Evolutionary conservation across 2,329 filamentous ascomycete species (phyloP), one percentile per base, ranked within the genome.

Genomic region (Trichothecium roseum): DNA sequence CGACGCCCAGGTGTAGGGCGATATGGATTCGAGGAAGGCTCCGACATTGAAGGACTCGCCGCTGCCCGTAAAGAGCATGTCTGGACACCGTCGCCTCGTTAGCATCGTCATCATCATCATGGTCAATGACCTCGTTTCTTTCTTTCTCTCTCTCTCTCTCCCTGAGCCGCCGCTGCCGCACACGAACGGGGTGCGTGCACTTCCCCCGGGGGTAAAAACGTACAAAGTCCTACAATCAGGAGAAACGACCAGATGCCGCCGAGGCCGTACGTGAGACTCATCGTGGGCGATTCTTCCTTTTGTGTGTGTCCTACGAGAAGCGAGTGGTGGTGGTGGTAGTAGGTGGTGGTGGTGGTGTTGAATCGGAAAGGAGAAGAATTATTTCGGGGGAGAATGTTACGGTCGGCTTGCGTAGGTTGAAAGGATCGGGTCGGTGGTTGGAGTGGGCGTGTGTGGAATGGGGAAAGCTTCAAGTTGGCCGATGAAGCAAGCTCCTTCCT

Each of bases 21-120:
- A 96, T 50, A 96, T 77, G 43, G 82, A 81, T 64, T 94, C 87
- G 61, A 98, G 78, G 59, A 96, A 96, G 57, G 81, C 80, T 60
- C 93, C 93, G 60, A 96, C 85, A 66, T 98, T 94, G 67, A 98
- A 98, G 40, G 81, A 71, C 72, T 98, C 89, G 56, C 93, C 91
- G 60, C 84, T 87, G 55, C 86, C 87, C 54, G 91, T 93, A 59
- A 98, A 95, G 59, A 98, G 85, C 86, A 98, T 93, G 65, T 98
- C 91, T 98, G 60, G 45, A 43, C 17, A 32, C 39, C 35, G 40
- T 41, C 40, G 45, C 42, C 39, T 39, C 14, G 17, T 12, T 32
- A 14, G 8, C 24, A 18, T 17, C 15, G n/a, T 13, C 36, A 29
- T 22, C 28, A 37, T 33, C 36, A 13, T 27, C 35, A 31, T 36